Percentiles rank a stretch among this genome's conserved stretches.
Evolutionary conservation across 1,139 yeast species (phyloP).

Genomic region (Geotrichum bryndzae): DNA sequence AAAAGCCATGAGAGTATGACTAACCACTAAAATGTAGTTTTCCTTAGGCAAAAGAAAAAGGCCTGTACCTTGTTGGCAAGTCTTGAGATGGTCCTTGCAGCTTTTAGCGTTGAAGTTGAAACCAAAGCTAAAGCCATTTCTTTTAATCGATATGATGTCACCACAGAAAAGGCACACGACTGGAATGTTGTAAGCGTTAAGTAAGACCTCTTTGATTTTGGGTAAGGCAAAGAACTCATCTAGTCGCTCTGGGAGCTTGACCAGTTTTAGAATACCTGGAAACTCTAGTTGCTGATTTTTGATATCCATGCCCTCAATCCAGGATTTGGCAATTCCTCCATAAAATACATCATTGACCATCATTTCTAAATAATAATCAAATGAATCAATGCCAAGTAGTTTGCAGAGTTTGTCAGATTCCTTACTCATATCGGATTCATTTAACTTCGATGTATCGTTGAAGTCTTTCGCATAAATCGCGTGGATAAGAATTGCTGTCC

Average conservation of each 20-base stretch:
- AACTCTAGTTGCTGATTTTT: constrained; percentile 41
- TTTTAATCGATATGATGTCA: constrained; percentile 57
- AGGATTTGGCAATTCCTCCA: background rate
- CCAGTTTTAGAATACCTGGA: constrained; percentile 58
- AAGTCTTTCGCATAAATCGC: constrained; percentile 35
- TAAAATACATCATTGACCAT: background rate
- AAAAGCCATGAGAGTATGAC: constrained; percentile 70
- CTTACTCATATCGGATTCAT: constrained; percentile 30
- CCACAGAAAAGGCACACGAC: constrained; percentile 87
- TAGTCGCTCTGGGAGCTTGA: constrained; percentile 56
- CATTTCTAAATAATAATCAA: background rate
- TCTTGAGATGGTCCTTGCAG: constrained; percentile 34
- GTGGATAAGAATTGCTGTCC: constrained; percentile 53
- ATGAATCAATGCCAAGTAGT: constrained; percentile 47
- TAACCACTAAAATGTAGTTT: constrained; percentile 56
- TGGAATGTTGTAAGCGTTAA: constrained; percentile 45
- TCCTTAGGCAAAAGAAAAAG: constrained; percentile 73
- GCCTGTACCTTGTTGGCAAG: constrained; percentile 43
- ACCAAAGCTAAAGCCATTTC: constrained; percentile 35
- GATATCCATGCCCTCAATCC: background rate
- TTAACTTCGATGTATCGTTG: constrained; percentile 20
- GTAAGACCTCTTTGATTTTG: constrained; percentile 31
- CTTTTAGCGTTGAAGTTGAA: constrained; percentile 44
- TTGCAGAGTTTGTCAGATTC: constrained; percentile 56
- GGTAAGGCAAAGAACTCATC: constrained; percentile 52